Conservation (phyloP, 2,329 filamentous ascomycete genomes). For the Colletotrichum camelliae region DNA sequence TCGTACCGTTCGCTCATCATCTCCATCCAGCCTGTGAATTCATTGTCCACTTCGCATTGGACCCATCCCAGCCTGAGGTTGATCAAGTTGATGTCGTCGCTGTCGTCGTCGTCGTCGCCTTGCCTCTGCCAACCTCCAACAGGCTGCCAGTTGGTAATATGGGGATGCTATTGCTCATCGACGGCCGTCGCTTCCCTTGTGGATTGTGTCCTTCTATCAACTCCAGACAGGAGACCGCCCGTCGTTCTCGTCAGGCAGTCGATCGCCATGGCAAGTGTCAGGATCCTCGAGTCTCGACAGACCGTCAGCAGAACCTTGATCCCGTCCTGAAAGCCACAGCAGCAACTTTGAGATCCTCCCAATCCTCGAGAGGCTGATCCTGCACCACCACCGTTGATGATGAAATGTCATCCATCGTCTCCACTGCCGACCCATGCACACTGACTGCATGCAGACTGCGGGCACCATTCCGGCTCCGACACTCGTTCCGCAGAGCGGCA, state of each 20-base stretch:
- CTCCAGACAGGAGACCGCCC: neutral
- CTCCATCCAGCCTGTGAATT: neutral
- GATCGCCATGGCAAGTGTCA: neutral
- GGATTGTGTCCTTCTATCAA: neutral
- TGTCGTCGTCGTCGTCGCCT: neutral
- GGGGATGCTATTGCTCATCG: neutral
- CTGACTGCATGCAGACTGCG: neutral
- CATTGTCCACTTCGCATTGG: neutral
- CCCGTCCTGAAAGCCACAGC: neutral
- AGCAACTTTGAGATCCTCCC: neutral
- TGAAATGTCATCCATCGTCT: neutral
- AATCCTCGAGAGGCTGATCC: neutral
- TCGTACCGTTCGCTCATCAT: neutral
- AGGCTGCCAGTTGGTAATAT: neutral
- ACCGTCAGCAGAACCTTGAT: neutral
- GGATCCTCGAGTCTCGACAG: neutral
- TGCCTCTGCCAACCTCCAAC: neutral
- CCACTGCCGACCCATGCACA: slow-evolving; percentile 12
- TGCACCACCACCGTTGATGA: neutral
- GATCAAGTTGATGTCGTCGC: neutral
- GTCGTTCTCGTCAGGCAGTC: neutral
- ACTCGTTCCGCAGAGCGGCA: neutral
- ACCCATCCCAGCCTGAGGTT: slow-evolving; percentile 6
- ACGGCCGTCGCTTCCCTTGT: neutral
- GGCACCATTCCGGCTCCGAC: neutral